A percentile compares a stretch with the other conserved stretches of the same genome.
Conservation (phyloP, 352 stramenopile species). For the Pythium sukuiense region DNA sequence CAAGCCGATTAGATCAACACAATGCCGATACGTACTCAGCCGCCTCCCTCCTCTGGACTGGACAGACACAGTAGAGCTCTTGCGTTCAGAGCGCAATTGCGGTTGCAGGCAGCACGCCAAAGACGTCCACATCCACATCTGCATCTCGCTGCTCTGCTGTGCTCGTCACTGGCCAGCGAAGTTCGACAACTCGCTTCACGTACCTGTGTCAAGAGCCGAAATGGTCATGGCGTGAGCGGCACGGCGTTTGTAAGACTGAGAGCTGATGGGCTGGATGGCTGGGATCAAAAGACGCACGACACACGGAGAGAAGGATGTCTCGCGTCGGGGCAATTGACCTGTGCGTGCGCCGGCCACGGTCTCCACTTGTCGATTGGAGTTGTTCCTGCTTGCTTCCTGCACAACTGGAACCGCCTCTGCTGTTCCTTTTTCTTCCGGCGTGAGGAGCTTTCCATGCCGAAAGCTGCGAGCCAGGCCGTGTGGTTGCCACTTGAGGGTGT, state of each 20-base stretch:
- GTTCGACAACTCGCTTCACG: constrained; percentile 1
- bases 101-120: background rate
- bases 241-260: background rate
- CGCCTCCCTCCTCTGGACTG: background rate
- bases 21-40: constrained; percentile 18
- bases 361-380: background rate
- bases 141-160: background rate
- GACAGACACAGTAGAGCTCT: background rate
- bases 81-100: background rate
- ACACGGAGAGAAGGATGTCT: background rate
- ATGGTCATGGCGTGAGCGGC: constrained; percentile 20
- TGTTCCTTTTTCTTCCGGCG: constrained; percentile 1
- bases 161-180: background rate
- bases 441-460: background rate
- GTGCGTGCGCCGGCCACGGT: background rate
- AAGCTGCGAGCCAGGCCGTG: background rate
- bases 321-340: background rate
- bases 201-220: constrained; percentile 27
- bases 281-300: background rate
- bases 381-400: background rate
- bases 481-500: background rate
- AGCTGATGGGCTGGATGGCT: background rate
- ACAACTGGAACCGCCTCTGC: background rate
- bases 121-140: background rate
- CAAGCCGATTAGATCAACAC: constrained; percentile 26